Conservation (phyloP, 2,329 filamentous ascomycete species). For the Claviceps sp. region DNA sequence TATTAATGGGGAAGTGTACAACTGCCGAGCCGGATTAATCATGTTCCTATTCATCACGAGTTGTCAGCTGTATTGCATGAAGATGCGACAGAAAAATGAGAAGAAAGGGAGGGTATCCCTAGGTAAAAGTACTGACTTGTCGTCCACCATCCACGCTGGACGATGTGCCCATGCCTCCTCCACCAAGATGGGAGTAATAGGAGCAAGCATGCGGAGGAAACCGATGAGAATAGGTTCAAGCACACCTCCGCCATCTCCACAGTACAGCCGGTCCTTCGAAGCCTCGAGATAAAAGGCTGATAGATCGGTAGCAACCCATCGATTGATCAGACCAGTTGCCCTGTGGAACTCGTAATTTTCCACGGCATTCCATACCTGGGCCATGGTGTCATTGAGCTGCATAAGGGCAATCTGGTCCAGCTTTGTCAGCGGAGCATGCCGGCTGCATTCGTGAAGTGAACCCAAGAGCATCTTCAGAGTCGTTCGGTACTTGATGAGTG, state of each 20-base stretch:
- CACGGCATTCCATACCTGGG: constrained; percentile 51
- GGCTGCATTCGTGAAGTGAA: constrained; percentile 45
- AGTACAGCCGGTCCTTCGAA: constrained; percentile 85
- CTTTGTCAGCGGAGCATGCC: constrained; percentile 36
- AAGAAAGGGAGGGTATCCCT: background rate
- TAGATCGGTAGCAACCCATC: constrained; percentile 69
- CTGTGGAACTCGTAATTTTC: constrained; percentile 70
- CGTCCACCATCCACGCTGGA: constrained; percentile 47
- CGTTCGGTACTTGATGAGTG: constrained; percentile 74
- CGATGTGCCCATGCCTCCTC: constrained; percentile 79
- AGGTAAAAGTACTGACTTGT: constrained; percentile 21
- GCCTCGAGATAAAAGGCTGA: constrained; percentile 92
- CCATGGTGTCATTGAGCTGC: constrained; percentile 55
- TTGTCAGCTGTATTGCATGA: background rate
- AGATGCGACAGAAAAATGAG: constrained; percentile 5
- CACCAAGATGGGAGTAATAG: constrained; percentile 69
- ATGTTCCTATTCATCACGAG: constrained; percentile 11
- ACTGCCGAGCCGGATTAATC: constrained; percentile 30
- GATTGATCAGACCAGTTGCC: constrained; percentile 58
- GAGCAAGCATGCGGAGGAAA: constrained; percentile 64
- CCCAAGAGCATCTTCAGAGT: constrained; percentile 87
- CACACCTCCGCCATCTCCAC: constrained; percentile 53
- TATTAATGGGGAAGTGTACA: constrained; percentile 32
- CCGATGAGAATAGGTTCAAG: constrained; percentile 56
- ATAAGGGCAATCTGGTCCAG: constrained; percentile 64